Conservation (phyloP, 2,329 filamentous ascomycete genomes). For the Aciculosporium take region DNA sequence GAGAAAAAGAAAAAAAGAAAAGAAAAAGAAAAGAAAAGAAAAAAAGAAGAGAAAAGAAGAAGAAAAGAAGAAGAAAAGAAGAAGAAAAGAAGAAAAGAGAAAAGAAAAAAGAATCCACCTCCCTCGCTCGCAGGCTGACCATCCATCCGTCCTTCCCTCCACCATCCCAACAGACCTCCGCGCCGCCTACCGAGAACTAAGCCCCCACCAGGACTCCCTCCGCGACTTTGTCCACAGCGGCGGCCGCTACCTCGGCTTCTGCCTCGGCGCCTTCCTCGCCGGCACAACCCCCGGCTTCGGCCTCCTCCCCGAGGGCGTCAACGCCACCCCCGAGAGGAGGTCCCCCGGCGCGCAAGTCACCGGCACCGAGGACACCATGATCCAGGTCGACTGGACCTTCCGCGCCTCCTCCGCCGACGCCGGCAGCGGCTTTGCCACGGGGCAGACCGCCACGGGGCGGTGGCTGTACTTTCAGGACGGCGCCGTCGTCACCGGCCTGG, state of each 20-base stretch:
- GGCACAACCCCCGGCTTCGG: slow-evolving; percentile 11
- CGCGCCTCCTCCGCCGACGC: slow-evolving; percentile 5
- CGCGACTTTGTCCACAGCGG: slow-evolving; percentile 11
- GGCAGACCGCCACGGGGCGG: slow-evolving; percentile 6
- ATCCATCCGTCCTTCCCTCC: too few species aligned
- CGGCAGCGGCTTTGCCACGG: neutral
- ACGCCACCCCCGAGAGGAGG: slow-evolving; percentile 6
- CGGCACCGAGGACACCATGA: slow-evolving; percentile 9
- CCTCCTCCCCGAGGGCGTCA: slow-evolving; percentile 8
- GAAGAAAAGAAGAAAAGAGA: too few species aligned
- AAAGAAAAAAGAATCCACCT: too few species aligned
- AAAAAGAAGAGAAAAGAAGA: too few species aligned
- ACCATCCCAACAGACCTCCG: too few species aligned
- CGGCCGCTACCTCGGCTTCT: slow-evolving; percentile 15
- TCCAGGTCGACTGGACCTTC: slow-evolving; percentile 14
- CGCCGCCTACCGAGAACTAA: slow-evolving; percentile 8
- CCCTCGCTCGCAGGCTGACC: too few species aligned
- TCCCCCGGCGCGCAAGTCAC: slow-evolving; percentile 9
- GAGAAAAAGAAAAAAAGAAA: too few species aligned
- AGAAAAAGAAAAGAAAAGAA: too few species aligned
- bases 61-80: too few species aligned
- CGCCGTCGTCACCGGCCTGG: slow-evolving; percentile 8
- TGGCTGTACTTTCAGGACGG: slow-evolving; percentile 17
- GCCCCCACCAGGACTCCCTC: slow-evolving; percentile 6
- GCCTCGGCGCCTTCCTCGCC: slow-evolving; percentile 16